These are phyloP conservation scores for Sclerotinia glacialis DNA, from an alignment of 2,329 filamentous ascomycete genomes.

Conservation along the genomic window DNA sequence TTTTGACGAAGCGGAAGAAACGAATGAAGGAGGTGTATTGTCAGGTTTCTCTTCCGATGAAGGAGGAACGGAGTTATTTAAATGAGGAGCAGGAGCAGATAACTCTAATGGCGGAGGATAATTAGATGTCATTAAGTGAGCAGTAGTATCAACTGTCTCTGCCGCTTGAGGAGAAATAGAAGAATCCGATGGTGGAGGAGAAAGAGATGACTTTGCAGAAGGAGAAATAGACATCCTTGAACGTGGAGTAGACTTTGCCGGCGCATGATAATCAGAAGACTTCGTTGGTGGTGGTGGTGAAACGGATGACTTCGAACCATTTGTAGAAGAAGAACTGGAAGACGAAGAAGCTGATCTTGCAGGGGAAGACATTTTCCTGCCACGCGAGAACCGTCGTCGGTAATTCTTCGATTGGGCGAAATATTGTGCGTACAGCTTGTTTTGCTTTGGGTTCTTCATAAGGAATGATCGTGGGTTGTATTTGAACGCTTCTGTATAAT, in stretches of 20 bases:
- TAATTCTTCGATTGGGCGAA: conserved; percentile 10
- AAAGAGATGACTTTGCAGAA: neutral
- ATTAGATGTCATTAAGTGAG: neutral
- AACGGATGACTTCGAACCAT: conserved; percentile 5
- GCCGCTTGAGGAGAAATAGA: neutral
- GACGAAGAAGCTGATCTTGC: conserved; percentile 12
- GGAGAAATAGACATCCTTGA: neutral
- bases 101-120: neutral
- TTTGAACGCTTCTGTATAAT: neutral
- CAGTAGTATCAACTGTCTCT: neutral
- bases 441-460: neutral
- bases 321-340: neutral
- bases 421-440: conserved; percentile 6
- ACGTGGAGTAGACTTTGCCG: neutral
- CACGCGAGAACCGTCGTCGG: neutral
- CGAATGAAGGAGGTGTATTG: neutral
- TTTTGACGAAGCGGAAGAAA: neutral
- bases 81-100: neutral
- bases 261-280: neutral
- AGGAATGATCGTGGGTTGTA: conserved; percentile 14
- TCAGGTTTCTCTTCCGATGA: neutral
- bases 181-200: neutral
- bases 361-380: conserved; percentile 10
- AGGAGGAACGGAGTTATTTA: neutral
- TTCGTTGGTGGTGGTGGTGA: conserved; percentile 7